phyloP scores from a whole-genome alignment of 768 basidiomycete genomes.

The Kwoniella mangroviensis region DNA sequence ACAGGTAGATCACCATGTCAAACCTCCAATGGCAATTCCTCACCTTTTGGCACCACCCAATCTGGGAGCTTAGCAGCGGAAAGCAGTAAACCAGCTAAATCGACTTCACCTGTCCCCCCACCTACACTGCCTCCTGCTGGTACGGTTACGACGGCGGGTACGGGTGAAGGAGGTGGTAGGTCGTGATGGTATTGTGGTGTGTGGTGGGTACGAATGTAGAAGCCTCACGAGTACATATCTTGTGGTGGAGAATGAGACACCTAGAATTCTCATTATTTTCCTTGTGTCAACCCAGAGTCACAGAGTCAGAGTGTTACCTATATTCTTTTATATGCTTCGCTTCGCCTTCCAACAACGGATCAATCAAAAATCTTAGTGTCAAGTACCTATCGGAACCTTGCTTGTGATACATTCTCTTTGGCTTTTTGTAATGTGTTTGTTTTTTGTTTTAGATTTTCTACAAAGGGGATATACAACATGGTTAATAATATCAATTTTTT shows the following conservation, averaged over 20 bases:
- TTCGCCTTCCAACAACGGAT: too few species aligned
- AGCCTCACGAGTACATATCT: too few species aligned
- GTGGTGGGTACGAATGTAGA: background rate
- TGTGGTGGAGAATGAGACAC: too few species aligned
- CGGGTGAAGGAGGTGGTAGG: constrained; percentile 2
- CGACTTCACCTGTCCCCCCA: constrained; percentile 7
- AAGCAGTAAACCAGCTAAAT: background rate
- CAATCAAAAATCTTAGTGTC: too few species aligned
- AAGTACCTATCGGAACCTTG: too few species aligned
- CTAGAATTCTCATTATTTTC: too few species aligned
- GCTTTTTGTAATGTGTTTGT: background rate
- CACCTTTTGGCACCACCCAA: background rate
- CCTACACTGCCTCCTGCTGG: background rate
- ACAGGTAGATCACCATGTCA: constrained; percentile 14
- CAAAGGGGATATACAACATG: background rate
- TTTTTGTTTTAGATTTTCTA: background rate
- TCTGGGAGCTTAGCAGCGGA: background rate
- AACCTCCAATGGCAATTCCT: constrained; percentile 1
- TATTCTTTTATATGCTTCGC: too few species aligned
- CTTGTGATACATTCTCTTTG: background rate
- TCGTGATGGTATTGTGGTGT: background rate
- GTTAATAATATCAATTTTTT: background rate
- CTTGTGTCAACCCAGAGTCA: too few species aligned
- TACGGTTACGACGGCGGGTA: constrained; percentile 14
- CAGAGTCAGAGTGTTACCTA: too few species aligned